These are phyloP conservation scores for Monosporozyma solicola DNA, from an alignment of 805 yeast genomes.

Conservation along the genomic window DNA sequence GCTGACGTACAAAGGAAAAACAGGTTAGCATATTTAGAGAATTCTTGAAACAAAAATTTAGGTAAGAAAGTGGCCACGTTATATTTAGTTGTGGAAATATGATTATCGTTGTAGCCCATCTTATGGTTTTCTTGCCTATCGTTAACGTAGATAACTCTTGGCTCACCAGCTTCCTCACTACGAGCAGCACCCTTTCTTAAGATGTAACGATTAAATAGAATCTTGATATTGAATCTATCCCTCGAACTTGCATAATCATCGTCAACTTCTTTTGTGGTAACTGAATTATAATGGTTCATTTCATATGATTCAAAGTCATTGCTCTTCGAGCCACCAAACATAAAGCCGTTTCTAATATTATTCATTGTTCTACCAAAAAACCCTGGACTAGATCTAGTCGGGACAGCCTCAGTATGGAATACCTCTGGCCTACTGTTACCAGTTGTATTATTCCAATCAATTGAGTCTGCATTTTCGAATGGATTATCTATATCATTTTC, in stretches of 20 bases:
- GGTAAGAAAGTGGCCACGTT: conserved; percentile 89
- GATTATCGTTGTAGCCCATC: conserved; percentile 63
- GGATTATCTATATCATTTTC: conserved; percentile 31
- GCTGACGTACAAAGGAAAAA: conserved; percentile 86
- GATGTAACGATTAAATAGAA: conserved; percentile 31
- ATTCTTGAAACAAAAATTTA: conserved; percentile 91
- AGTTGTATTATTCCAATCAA: conserved; percentile 9
- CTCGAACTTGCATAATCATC: conserved; percentile 27
- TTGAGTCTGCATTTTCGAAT: conserved; percentile 11
- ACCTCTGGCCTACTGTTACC: conserved; percentile 6
- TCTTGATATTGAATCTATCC: conserved; percentile 31
- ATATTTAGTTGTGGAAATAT: conserved; percentile 91
- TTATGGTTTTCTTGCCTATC: conserved; percentile 47
- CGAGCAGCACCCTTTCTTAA: conserved; percentile 23
- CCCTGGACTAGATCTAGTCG: conserved; percentile 9
- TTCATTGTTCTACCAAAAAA: conserved; percentile 14
- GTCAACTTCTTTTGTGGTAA: conserved; percentile 15
- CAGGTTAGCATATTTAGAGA: conserved; percentile 91
- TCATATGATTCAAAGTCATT: conserved; percentile 19
- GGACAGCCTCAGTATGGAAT: conserved; percentile 9
- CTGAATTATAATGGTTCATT: conserved; percentile 24
- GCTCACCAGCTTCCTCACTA: conserved; percentile 30
- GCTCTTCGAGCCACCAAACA: conserved; percentile 4
- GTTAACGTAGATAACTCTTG: conserved; percentile 62
- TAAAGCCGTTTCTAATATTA: conserved; percentile 13